phyloP scores from a whole-genome alignment of 257 asterid species.

The Osmanthus fragrans region DNA sequence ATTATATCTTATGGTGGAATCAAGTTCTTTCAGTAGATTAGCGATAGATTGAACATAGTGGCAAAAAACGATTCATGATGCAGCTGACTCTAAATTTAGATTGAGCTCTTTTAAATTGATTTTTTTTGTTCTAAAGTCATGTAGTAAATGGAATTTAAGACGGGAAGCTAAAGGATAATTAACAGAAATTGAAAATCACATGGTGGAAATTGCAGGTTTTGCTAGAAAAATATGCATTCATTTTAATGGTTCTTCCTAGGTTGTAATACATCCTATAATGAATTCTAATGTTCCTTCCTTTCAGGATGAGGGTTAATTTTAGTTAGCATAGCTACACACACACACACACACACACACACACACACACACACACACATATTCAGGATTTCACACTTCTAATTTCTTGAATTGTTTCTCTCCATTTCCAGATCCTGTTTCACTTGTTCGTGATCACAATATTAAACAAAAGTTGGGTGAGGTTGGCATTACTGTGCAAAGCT shows the following conservation, averaged over 20 bases:
- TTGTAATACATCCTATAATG: background rate
- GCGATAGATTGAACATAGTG: background rate
- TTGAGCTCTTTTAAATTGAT: too few relatives aligned
- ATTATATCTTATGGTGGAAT: background rate
- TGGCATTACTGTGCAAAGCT: constrained; percentile 71
- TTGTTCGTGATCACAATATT: constrained; percentile 87
- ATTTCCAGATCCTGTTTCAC: constrained; percentile 74
- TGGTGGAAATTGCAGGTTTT: background rate
- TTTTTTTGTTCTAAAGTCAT: background rate
- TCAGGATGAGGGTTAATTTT: background rate
- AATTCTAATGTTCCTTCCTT: background rate
- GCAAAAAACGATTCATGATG: background rate
- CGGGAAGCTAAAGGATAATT: background rate
- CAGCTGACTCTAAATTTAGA: background rate
- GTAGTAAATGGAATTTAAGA: background rate
- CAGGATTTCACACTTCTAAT: background rate
- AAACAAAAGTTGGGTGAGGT: constrained; percentile 71
- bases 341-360: too few relatives aligned
- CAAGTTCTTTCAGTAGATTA: background rate
- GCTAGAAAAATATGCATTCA: background rate
- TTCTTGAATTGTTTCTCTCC: constrained; percentile 13
- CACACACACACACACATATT: too few relatives aligned
- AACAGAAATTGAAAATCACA: too few relatives aligned
- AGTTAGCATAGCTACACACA: too few relatives aligned
- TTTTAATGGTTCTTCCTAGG: background rate